Conservation (phyloP, 371 early-diverging fungal species). For the Mortierella sp. region DNA sequence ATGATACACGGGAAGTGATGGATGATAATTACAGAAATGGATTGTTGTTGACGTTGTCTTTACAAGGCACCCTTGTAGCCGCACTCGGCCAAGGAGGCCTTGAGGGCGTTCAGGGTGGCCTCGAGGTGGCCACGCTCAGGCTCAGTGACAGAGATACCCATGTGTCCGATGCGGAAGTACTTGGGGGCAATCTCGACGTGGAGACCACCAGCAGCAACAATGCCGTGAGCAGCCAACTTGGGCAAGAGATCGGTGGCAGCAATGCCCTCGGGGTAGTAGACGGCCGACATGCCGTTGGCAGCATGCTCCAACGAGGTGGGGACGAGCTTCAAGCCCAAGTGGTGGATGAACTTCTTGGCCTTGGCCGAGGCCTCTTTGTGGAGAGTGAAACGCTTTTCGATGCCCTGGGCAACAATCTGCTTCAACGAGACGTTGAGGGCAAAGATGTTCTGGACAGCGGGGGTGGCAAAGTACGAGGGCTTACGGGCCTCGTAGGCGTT, state of each 20-base stretch:
- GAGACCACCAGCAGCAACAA: conserved; percentile 96
- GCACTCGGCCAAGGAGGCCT: conserved; percentile 74
- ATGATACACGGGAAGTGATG: conserved; percentile 9
- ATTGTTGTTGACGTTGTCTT: conserved; percentile 9
- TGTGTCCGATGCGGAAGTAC: conserved; percentile 97
- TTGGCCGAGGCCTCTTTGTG: conserved; percentile 77
- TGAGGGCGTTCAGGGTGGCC: conserved; percentile 79
- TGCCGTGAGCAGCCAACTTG: conserved; percentile 80
- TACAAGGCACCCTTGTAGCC: conserved; percentile 50
- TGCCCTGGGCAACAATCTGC: conserved; percentile 75
- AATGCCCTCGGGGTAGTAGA: conserved; percentile 93
- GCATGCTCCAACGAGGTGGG: conserved; percentile 71
- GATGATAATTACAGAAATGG: conserved; percentile 8
- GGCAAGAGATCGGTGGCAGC: conserved; percentile 83
- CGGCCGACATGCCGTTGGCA: conserved; percentile 95
- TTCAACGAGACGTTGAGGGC: conserved; percentile 89
- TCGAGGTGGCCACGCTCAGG: conserved; percentile 81
- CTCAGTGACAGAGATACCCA: conserved; percentile 92
- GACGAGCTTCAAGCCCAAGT: conserved; percentile 85
- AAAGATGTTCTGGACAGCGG: conserved; percentile 94
- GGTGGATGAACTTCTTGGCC: conserved; percentile 78
- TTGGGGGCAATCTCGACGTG: conserved; percentile 86
- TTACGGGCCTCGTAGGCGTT: conserved; percentile 92
- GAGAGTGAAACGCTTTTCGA: conserved; percentile 71
- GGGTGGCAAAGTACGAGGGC: conserved; percentile 97